Conservation (phyloP, 306 rosid genomes). For the Carpinus viminea region DNA sequence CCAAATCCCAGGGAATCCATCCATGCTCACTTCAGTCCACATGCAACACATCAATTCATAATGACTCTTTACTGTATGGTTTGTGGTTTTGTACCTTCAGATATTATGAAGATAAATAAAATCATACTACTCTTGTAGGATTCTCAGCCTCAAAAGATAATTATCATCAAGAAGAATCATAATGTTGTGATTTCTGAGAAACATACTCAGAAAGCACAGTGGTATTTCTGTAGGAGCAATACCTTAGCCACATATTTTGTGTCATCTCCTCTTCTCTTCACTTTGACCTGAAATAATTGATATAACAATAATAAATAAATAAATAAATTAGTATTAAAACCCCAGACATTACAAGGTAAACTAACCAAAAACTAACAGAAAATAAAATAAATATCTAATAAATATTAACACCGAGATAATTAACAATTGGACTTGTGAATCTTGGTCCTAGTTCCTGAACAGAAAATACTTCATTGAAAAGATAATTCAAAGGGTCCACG, state of each 20-base stretch:
- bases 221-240: conserved; percentile 31
- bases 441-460: neutral
- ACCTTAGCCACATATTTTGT: conserved; percentile 98
- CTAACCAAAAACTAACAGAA: conserved; percentile 14
- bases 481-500: neutral
- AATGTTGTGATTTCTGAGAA: neutral
- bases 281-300: conserved; percentile 74
- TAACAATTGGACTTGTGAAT: conserved; percentile 15
- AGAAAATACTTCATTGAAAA: neutral
- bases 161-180: neutral
- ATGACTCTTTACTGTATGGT: neutral
- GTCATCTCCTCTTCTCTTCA: conserved; percentile 97
- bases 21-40: neutral
- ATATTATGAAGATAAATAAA: conserved; percentile 3
- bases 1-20: neutral
- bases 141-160: conserved; percentile 4
- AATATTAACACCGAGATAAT: neutral
- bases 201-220: conserved; percentile 10
- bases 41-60: neutral
- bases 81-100: neutral
- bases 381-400: conserved; percentile 13
- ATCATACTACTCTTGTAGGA: neutral
- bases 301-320: neutral
- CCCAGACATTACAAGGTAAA: conserved; percentile 3
- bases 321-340: conserved; percentile 14